A percentile compares a stretch with the other conserved stretches of the same genome.
These are phyloP conservation scores for Boletellus dicymbophilus DNA, from an alignment of 1,284 basidiomycete species.

Conservation along the genomic window DNA sequence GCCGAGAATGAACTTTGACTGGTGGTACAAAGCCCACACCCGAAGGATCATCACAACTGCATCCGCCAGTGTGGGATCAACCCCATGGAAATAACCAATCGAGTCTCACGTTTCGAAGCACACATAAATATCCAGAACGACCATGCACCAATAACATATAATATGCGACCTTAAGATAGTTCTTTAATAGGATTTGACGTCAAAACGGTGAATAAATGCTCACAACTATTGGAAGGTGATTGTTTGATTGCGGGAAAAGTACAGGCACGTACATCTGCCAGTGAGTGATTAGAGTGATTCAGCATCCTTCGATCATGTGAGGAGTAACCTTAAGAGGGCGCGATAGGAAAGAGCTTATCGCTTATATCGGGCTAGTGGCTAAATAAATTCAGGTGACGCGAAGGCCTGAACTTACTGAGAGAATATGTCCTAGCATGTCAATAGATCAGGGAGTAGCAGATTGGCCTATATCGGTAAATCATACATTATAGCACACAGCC, in stretches of 20 bases:
- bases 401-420: neutral
- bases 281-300: too few relatives aligned
- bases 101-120: neutral
- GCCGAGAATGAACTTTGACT: neutral
- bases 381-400: neutral
- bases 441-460: neutral
- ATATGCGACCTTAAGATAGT: neutral
- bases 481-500: neutral
- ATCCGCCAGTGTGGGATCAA: neutral
- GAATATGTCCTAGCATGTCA: neutral
- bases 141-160: neutral
- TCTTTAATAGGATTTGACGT: too few relatives aligned
- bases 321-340: neutral
- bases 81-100: neutral
- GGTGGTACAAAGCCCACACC: neutral
- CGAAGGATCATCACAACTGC: neutral
- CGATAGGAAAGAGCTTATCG: neutral
- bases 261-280: too few relatives aligned
- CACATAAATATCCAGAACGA: neutral
- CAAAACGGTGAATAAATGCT: too few relatives aligned
- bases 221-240: too few relatives aligned
- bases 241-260: too few relatives aligned
- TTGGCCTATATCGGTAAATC: neutral
- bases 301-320: neutral
- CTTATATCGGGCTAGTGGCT: too few relatives aligned